Evolutionary conservation across 306 rosid genomes (phyloP).

Genomic region (Cucurbita moschata): DNA sequence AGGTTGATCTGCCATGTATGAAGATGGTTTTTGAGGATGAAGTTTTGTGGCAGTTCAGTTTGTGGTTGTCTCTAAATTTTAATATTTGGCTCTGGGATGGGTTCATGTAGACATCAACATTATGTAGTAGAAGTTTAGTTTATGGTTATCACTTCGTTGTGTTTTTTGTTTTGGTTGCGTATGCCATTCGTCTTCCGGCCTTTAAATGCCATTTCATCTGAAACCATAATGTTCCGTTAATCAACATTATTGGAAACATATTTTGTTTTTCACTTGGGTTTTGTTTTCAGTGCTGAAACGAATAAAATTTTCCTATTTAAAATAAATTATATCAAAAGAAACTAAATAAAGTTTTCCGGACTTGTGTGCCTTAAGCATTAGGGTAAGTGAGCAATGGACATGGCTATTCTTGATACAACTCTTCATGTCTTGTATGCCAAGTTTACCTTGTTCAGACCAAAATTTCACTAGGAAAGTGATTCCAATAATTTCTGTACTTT

Average conservation of each 20-base stretch:
- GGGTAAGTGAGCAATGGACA: neutral
- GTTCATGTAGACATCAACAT: conserved; percentile 26
- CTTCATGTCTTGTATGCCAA: neutral
- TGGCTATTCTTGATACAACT: neutral
- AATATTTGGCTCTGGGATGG: conserved; percentile 27
- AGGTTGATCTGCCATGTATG: conserved; percentile 70
- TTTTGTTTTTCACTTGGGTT: neutral
- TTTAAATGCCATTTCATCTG: neutral
- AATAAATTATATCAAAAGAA: neutral
- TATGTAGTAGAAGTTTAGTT: conserved; percentile 7
- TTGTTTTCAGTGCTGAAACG: neutral
- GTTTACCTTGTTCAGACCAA: neutral
- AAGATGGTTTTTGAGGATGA: conserved; percentile 55
- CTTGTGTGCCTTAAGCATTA: neutral
- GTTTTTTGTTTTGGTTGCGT: conserved; percentile 24
- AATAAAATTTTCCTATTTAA: neutral
- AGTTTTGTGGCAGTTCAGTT: conserved; percentile 95
- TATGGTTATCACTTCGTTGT: conserved; percentile 21
- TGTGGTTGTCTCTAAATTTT: conserved; percentile 50
- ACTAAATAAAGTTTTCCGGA: neutral
- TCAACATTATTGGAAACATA: neutral
- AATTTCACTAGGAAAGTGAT: neutral
- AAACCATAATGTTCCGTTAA: neutral
- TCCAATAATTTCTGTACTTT: neutral
- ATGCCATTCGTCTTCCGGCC: conserved; percentile 16